Conservation (phyloP, 2,329 filamentous ascomycete species). For the Immersiporthe knoxdaviesiana region DNA sequence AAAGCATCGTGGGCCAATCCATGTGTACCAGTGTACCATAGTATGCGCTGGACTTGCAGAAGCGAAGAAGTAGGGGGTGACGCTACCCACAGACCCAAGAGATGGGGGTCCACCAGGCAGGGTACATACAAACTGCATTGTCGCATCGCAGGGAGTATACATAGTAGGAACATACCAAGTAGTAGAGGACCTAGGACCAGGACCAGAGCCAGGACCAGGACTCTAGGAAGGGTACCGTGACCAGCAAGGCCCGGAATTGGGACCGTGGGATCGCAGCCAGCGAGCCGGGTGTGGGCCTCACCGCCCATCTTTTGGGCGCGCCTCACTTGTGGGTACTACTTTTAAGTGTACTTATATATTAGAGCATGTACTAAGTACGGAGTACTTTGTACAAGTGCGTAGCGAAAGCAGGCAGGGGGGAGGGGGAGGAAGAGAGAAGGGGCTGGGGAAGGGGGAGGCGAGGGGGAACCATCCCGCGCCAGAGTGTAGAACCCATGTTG, state of each 20-base stretch:
- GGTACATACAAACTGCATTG: conserved; percentile 16
- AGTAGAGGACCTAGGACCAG: too few species aligned
- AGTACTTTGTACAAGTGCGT: too few species aligned
- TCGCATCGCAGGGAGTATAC: conserved; percentile 3
- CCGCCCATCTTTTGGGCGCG: conserved; percentile 14
- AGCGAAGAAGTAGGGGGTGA: conserved; percentile 7
- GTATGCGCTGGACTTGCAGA: conserved; percentile 27
- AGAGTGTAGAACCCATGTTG: conserved; percentile 1
- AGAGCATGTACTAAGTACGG: neutral
- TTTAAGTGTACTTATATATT: too few species aligned
- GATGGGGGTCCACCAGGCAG: conserved; percentile 4
- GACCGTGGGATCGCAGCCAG: neutral
- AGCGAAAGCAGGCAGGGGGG: neutral
- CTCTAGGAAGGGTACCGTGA: neutral
- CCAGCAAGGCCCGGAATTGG: conserved; percentile 3
- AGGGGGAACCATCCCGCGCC: conserved; percentile 2
- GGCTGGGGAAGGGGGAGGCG: too few species aligned
- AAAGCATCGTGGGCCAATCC: neutral
- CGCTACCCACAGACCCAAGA: conserved; percentile 11
- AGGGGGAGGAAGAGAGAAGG: too few species aligned
- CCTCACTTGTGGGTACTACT: neutral
- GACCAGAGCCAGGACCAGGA: conserved; percentile 4
- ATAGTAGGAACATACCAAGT: too few species aligned
- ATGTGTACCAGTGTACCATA: conserved; percentile 13
- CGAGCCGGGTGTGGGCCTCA: conserved; percentile 17